Conservation (phyloP, 176 grass and related monocot species). For the Eleusine indica region DNA sequence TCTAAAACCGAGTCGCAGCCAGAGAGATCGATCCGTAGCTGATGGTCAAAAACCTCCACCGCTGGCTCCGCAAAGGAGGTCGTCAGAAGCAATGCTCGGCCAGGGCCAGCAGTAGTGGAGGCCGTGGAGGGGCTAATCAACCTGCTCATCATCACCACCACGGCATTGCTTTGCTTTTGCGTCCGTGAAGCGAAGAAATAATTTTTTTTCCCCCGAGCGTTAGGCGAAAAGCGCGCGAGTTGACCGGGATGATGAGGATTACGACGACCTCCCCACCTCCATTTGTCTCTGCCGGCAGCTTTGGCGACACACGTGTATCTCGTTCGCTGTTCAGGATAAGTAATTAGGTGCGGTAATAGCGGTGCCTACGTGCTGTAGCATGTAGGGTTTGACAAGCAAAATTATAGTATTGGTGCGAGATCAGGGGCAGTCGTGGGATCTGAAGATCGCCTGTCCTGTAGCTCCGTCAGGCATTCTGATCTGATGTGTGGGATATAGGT, state of each 20-base stretch:
- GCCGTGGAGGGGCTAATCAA: not conserved
- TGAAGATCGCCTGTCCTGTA: conserved; percentile 13
- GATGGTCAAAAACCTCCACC: too few relatives aligned
- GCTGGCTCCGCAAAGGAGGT: too few relatives aligned
- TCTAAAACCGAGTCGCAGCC: not conserved
- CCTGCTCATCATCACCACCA: not conserved
- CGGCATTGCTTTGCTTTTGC: not conserved
- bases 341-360: conserved; percentile 1
- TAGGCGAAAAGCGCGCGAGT: conserved; percentile 44
- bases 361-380: conserved; percentile 10
- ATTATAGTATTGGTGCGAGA: not conserved
- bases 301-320: conserved; percentile 43
- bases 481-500: not conserved
- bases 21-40: not conserved
- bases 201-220: not conserved
- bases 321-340: conserved; percentile 17
- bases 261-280: not conserved
- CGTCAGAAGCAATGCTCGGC: not conserved
- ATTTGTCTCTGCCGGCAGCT: conserved; percentile 34
- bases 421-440: not conserved
- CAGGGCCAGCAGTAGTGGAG: too few relatives aligned
- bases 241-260: conserved; percentile 20
- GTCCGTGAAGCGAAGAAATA: not conserved
- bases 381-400: conserved; percentile 12
- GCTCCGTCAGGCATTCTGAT: conserved; percentile 4